Evolutionary conservation across 2,329 filamentous ascomycete genomes (phyloP).

Genomic region (Rutstroemia sp.): DNA sequence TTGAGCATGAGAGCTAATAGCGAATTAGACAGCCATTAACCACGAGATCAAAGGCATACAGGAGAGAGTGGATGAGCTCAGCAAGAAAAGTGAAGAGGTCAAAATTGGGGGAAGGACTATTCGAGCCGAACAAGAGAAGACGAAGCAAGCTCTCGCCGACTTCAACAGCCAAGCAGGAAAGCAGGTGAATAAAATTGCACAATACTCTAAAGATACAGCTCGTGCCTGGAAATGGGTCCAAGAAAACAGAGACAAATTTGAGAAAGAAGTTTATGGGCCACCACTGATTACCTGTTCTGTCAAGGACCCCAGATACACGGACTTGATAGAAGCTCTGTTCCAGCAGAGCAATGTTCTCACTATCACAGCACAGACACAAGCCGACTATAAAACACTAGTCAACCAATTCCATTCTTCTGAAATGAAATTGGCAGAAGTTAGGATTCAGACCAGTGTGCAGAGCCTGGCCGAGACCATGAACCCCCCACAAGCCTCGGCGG

Average conservation of each 20-base stretch:
- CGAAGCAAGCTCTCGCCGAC: slow-evolving; percentile 44
- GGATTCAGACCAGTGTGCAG: slow-evolving; percentile 47
- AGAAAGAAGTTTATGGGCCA: slow-evolving; percentile 57
- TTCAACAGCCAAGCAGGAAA: slow-evolving; percentile 71
- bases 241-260: slow-evolving; percentile 54
- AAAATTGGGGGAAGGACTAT: slow-evolving; percentile 32
- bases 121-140: slow-evolving; percentile 32
- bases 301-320: slow-evolving; percentile 49
- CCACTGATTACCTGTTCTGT: slow-evolving; percentile 58
- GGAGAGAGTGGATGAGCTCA: slow-evolving; percentile 26
- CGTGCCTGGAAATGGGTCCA: slow-evolving; percentile 78
- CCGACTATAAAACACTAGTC: slow-evolving; percentile 69
- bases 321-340: slow-evolving; percentile 52
- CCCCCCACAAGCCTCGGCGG: slow-evolving; percentile 35
- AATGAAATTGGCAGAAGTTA: slow-evolving; percentile 62
- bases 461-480: slow-evolving; percentile 44
- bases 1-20: neutral
- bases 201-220: slow-evolving; percentile 54
- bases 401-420: slow-evolving; percentile 49
- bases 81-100: slow-evolving; percentile 22
- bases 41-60: slow-evolving; percentile 47
- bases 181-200: slow-evolving; percentile 58
- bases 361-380: slow-evolving; percentile 68
- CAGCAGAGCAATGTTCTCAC: slow-evolving; percentile 44
- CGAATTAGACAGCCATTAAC: slow-evolving; percentile 48